Conservation (phyloP, 805 yeast species). For the Wickerhamiella qilinensis region DNA sequence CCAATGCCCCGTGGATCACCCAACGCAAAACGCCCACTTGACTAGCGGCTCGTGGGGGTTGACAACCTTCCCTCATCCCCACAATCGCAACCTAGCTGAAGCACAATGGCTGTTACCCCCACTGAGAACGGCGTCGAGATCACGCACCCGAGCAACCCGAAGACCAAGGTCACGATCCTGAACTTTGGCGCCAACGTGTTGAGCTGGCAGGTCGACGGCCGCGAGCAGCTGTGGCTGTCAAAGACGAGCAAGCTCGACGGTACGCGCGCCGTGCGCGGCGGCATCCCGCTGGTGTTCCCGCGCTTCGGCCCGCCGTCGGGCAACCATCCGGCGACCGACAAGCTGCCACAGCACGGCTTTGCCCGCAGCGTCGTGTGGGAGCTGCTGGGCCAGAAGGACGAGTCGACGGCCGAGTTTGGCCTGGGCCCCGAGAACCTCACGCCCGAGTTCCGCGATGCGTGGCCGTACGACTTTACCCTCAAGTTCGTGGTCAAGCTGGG, state of each 20-base stretch:
- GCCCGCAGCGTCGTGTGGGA: slow-evolving; percentile 90
- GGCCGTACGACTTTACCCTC: slow-evolving; percentile 67
- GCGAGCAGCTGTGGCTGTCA: slow-evolving; percentile 66
- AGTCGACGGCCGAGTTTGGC: slow-evolving; percentile 69
- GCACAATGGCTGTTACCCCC: not conserved
- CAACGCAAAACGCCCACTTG: too few species aligned
- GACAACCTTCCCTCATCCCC: too few species aligned
- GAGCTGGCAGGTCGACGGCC: slow-evolving; percentile 60
- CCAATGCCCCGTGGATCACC: too few species aligned
- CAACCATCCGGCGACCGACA: slow-evolving; percentile 25
- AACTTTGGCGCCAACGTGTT: slow-evolving; percentile 78
- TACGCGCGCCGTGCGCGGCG: slow-evolving; percentile 88
- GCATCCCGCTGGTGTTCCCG: slow-evolving; percentile 93
- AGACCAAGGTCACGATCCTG: slow-evolving; percentile 39
- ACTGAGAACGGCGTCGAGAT: slow-evolving; percentile 9
- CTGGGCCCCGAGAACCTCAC: slow-evolving; percentile 73
- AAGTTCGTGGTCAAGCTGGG: slow-evolving; percentile 50
- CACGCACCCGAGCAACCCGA: slow-evolving; percentile 6
- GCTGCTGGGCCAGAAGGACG: slow-evolving; percentile 69
- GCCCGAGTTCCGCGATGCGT: slow-evolving; percentile 37
- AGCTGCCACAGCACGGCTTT: slow-evolving; percentile 91
- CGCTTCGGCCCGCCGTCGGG: slow-evolving; percentile 48
- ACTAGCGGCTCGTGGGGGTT: too few species aligned
- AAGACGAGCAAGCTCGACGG: slow-evolving; percentile 69
- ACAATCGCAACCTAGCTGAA: too few species aligned